Evolutionary conservation across 2,329 filamentous ascomycete species (phyloP), one percentile per base, ranked within the genome.

Genomic region (Talaromyces verruculosus): DNA sequence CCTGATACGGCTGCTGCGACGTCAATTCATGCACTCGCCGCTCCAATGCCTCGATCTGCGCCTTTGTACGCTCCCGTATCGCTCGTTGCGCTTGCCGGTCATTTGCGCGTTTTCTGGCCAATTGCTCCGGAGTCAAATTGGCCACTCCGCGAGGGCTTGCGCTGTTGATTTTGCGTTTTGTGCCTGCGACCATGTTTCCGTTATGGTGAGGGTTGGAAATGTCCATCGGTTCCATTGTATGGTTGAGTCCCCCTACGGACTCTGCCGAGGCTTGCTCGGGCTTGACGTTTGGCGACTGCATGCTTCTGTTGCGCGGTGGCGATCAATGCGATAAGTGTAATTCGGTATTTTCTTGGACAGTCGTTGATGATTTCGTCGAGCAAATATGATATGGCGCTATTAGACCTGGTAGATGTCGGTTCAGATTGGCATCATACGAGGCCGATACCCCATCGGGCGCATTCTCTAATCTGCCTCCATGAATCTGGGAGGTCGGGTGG

Each of bases 41-140:
- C 76, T 95, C 90, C 67, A 95, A 82, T 6, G 79, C 81, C 74
- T 94, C 91, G 71, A 95, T 95, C 76, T 91, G 90, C 66, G 88
- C 86, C 79, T 89, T 92, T 33, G 91, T 95, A 64, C 92, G 87
- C 80, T 94, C 91, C 49, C 92, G 85, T 67, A 96, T 95, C 45
- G 91, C 91, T 59, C 92, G 86, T 76, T 96, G 92, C 35, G 92
- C 92, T 77, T 96, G 91, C 66, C 92, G 88, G 76, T 96, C 92
- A 85, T 97, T 97, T 73, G 92, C 91, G 69, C 93, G 86, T 82
- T 97, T 97, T 78, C 93, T 91, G 35, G 90, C 91, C 67, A 97
- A 86, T 79, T 97, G 93, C 68, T 93, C 91, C 5, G 92, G 91
- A 11, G 92, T 96, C 75, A 97, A 84, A 73, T 91, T 94, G 69